A percentile compares a stretch with the other conserved stretches of the same genome.
These are phyloP conservation scores for Sporisorium exsertum DNA, from an alignment of 1,284 basidiomycete species.

Conservation along the genomic window DNA sequence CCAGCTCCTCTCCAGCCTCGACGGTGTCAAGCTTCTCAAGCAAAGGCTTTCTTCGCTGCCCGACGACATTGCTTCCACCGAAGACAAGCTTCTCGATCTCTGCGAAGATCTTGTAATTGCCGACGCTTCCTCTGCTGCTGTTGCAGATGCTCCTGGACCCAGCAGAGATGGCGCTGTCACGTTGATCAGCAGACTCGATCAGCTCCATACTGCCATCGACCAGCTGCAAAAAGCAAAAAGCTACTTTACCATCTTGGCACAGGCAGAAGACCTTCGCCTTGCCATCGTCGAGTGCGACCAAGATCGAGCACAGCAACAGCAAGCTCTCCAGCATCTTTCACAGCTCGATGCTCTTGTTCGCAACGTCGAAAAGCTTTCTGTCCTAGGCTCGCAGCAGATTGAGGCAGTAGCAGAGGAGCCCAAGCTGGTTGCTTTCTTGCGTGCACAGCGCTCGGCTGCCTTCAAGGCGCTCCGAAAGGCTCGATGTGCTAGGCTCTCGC, in stretches of 20 bases:
- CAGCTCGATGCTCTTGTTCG: conserved; percentile 34
- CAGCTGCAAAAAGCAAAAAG: conserved; percentile 44
- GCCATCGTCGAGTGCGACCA: conserved; percentile 16
- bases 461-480: conserved; percentile 37
- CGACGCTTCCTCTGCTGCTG: neutral
- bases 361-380: conserved; percentile 28
- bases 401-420: conserved; percentile 1
- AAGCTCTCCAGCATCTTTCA: conserved; percentile 19
- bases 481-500: conserved; percentile 21
- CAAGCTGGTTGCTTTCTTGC: conserved; percentile 45
- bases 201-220: conserved; percentile 38
- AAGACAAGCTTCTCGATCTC: conserved; percentile 50
- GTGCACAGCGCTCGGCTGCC: conserved; percentile 41
- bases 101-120: conserved; percentile 42
- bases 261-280: conserved; percentile 51
- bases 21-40: conserved; percentile 33
- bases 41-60: conserved; percentile 33
- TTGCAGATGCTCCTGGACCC: conserved; percentile 12
- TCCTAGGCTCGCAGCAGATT: neutral
- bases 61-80: conserved; percentile 37
- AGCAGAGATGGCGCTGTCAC: conserved; percentile 22
- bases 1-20: conserved; percentile 33
- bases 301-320: conserved; percentile 2
- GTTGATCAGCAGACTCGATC: conserved; percentile 31
- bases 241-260: conserved; percentile 51